A percentile compares a stretch with the other conserved stretches of the same genome.
Conservation (phyloP, 345 rosid species). For the Lumnitzera littorea region DNA sequence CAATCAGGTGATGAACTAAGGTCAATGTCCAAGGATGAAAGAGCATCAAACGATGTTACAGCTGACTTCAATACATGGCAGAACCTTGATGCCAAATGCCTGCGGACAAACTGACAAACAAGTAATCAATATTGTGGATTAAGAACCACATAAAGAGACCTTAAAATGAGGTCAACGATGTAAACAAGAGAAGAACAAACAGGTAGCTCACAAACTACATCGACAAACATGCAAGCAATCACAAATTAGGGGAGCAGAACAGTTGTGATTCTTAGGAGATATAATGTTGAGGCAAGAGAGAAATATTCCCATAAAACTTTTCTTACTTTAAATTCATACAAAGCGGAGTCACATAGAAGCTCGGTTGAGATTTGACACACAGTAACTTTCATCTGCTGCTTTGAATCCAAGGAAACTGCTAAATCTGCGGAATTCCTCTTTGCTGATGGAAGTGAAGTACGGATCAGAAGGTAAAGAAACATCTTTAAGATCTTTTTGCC, state of each 20-base stretch:
- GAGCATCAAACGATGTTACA: constrained; percentile 20
- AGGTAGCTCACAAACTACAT: too few species aligned
- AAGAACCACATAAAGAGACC: background rate
- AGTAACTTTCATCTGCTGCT: constrained; percentile 25
- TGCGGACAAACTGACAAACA: constrained; percentile 66
- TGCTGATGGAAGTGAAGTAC: constrained; percentile 33
- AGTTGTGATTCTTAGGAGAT: too few species aligned
- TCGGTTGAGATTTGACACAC: constrained; percentile 47
- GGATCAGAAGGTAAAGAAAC: constrained; percentile 51
- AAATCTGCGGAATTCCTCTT: constrained; percentile 19
- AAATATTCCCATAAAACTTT: background rate
- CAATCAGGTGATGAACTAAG: constrained; percentile 46
- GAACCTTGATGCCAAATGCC: constrained; percentile 63
- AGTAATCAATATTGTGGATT: background rate
- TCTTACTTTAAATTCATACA: constrained; percentile 75
- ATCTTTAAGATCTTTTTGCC: constrained; percentile 48
- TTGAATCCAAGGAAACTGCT: constrained; percentile 22
- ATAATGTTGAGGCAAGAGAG: too few species aligned
- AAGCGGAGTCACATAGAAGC: constrained; percentile 49
- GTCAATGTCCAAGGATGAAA: constrained; percentile 24
- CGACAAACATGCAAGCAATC: too few species aligned
- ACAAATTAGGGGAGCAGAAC: too few species aligned
- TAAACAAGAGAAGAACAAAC: background rate
- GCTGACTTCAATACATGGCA: constrained; percentile 42
- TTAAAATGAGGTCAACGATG: too few species aligned